Base-by-base conservation (phyloP, 2,329 filamentous ascomycete species). In the Diaporthe australafricana region DNA sequence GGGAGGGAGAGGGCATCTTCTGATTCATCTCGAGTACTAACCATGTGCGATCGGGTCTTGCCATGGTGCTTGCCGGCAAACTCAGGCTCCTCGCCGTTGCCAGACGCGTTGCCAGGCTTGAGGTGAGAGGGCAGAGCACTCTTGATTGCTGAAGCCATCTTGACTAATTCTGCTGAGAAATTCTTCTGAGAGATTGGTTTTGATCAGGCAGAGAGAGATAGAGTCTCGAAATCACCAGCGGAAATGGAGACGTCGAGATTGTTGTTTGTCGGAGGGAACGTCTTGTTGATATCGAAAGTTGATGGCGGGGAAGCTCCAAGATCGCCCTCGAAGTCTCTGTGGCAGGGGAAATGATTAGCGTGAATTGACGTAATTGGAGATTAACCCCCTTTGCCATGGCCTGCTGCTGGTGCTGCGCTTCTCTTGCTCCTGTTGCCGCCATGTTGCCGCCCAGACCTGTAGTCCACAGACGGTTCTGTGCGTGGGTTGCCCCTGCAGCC, bases 41-140 rank as follows among this genome's bases (percentile, higher is more conserved):
- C 93, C 90, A 95, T 93, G 84, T 95, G 93, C 74, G 92, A 94
- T 83, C 93, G 92, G 77, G 92, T 93, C 89, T 95, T 95, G 85
- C 93, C 93, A 83, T 95, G 93, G 81, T 94, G 93, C 81, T 91
- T 91, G 77, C 87, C 87, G 77, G 88, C 84, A 76, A 90, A 87
- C 75, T 85, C 85, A 75, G 79, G 79, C 74, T 86, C 83, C 73
- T 81, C 81, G 65, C 78, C 82, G 71, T 83, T 87, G 77, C 78
- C 78, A 75, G 91, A 87, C 62, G 78, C 82, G 70, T 82, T 87
- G 77, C 78, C 78, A 74, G 91, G 88, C 89, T 94, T 96, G 79
- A 98, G 89, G 87, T 97, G 96, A 53, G 93, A 88, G 75, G 95
- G 94, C 78, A 98, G 86, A 75, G 94, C 93, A 84, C 90, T 91